A percentile compares a stretch with the other conserved stretches of the same genome.
Evolutionary conservation across 495 filamentous ascomycete genomes (phyloP).

Genomic region (Diplogelasinospora grovesii): DNA sequence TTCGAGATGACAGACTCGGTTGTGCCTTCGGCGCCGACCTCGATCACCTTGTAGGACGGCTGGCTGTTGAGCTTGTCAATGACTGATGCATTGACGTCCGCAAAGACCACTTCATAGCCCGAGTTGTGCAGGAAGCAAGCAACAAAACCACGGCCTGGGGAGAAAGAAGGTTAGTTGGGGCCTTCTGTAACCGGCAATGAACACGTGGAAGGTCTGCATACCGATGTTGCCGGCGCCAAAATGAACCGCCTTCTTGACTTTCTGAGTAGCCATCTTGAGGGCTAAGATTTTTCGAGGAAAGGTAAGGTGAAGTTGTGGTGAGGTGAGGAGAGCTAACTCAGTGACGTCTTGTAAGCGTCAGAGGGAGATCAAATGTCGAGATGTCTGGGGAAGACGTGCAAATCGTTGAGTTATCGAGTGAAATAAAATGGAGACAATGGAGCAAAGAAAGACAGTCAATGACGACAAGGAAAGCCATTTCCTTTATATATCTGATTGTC

Average conservation of each 20-base stretch:
- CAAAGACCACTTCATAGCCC: slow-evolving; percentile 88
- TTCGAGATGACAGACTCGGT: slow-evolving; percentile 77
- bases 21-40: slow-evolving; percentile 83
- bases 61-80: slow-evolving; percentile 70
- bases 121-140: slow-evolving; percentile 71
- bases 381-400: neutral
- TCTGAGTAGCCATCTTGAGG: slow-evolving; percentile 10
- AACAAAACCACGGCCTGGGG: slow-evolving; percentile 47
- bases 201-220: slow-evolving; percentile 7
- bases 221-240: slow-evolving; percentile 93
- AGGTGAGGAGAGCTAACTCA: neutral
- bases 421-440: slow-evolving; percentile 13
- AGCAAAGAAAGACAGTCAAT: slow-evolving; percentile 6
- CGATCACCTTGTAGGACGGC: slow-evolving; percentile 80
- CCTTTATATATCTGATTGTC: slow-evolving; percentile 20
- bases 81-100: slow-evolving; percentile 78
- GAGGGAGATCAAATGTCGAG: neutral
- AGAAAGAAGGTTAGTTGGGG: slow-evolving; percentile 4
- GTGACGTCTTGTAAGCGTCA: slow-evolving; percentile 1
- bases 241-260: slow-evolving; percentile 72
- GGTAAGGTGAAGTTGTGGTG: neutral
- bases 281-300: no score
- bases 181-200: neutral
- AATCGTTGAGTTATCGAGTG: neutral
- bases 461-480: slow-evolving; percentile 9